Evolutionary conservation across 1,139 yeast species (phyloP), one percentile per base, ranked within the genome.

Genomic region (Taphrina confusa): DNA sequence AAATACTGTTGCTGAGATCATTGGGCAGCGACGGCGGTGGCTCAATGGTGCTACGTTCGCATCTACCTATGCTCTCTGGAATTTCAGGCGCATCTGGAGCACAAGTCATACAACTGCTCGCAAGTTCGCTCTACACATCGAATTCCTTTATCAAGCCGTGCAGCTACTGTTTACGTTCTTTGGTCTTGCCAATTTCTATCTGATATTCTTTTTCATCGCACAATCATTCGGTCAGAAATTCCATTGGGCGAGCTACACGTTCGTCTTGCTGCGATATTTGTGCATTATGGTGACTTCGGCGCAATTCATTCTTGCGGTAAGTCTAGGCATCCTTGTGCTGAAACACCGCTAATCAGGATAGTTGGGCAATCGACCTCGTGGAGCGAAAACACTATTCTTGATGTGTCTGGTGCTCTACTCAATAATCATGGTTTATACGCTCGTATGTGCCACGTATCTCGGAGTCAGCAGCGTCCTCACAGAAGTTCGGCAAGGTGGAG

Each of bases 31-130:
- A 76, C 82, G 98, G 76, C 83, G 98, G 75, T 92, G 98, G 98
- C 82, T 92, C 60, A 92, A 92, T 72, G 98, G 98, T 75, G 96
- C 98, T 0, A 91, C 91, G 71, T 95, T 95, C 70, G 97, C 98
- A 0, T 92, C 96, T 1, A 77, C 92, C 61, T 92, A 90, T 70
- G 81, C 96, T 0, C 78, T 89, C 67, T 78, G 83, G 65, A 90
- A 90, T 70, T 84, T 84, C 67, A 81, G 78, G 62, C 81, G 83
- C 65, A 79, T 92, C 45, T 87, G 94, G 84, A 72, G 75, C 4
- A 86, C 96, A 11, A 87, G 85, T 47, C 98, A 92, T 72, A 83
- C 88, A 31, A 66, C 76, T 18, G 70, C 83, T 20, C 80, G 97
- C 68, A 86, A 89, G 70, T 68, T 87, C 56, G 79, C 85, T 72